Evolutionary conservation across 176 grass and related monocot genomes (phyloP).

Genomic region (Carex littledalei): DNA sequence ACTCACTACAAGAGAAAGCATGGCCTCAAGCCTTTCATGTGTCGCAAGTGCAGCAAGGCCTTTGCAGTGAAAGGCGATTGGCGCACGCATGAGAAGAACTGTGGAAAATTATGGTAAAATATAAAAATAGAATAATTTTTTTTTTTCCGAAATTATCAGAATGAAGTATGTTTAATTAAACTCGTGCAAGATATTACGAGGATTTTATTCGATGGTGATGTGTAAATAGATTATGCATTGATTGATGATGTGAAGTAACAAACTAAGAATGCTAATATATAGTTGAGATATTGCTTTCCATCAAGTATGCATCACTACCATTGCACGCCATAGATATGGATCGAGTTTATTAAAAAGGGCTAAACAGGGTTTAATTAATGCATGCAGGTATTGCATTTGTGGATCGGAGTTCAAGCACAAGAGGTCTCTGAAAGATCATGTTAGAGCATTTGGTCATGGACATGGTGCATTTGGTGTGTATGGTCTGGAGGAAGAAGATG

Average conservation of each 20-base stretch:
- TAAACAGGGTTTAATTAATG: background rate
- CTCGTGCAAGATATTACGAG: background rate
- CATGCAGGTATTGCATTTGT: conserved; percentile 69
- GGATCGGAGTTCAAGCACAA: conserved; percentile 99
- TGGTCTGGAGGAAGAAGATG: conserved; percentile 60
- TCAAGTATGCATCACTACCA: background rate
- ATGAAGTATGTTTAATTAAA: background rate
- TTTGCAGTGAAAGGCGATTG: conserved; percentile 96
- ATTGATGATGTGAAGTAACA: background rate
- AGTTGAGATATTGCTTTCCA: background rate
- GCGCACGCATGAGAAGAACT: conserved; percentile 99
- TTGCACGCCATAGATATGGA: background rate
- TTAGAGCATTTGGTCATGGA: conserved; percentile 71
- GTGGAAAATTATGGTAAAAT: conserved; percentile 79
- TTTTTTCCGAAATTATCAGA: background rate
- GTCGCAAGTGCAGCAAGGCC: conserved; percentile 93
- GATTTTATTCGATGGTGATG: background rate
- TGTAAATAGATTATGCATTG: background rate
- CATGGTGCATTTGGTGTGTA: conserved; percentile 64
- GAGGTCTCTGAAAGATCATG: conserved; percentile 95
- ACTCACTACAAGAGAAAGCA: conserved; percentile 99
- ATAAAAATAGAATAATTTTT: background rate
- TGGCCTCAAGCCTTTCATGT: conserved; percentile 95
- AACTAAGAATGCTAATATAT: background rate
- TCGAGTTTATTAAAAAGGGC: background rate